Evolutionary conservation across 345 rosid species (phyloP).

Genomic region (Salix caprea): DNA sequence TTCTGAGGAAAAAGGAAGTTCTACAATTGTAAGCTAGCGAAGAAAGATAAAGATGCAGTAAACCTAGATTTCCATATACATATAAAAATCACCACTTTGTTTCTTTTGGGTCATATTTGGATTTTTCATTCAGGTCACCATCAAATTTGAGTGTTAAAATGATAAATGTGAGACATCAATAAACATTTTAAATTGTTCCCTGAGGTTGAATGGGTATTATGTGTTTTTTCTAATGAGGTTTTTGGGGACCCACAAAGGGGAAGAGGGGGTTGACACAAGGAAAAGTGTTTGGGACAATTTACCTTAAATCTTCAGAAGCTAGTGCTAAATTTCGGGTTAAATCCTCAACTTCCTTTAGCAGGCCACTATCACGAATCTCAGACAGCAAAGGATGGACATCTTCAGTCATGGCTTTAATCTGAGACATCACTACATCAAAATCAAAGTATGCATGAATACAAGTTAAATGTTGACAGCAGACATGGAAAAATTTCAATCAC

Average conservation of each 20-base stretch:
- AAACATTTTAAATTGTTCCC: neutral
- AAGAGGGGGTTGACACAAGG: neutral
- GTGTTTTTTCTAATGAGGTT: neutral
- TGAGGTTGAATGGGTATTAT: neutral
- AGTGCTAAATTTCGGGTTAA: constrained; percentile 81
- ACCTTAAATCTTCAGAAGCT: constrained; percentile 92
- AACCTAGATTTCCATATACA: neutral
- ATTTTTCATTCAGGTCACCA: neutral
- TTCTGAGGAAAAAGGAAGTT: constrained; percentile 16
- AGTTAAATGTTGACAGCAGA: constrained; percentile 9
- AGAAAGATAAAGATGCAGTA: neutral
- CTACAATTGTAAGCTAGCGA: neutral
- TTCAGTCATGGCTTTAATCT: constrained; percentile 95
- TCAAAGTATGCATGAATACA: constrained; percentile 47
- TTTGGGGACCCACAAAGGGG: neutral
- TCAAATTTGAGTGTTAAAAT: too few relatives aligned
- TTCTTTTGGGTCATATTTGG: neutral
- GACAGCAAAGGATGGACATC: constrained; percentile 92
- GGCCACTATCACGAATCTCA: constrained; percentile 78
- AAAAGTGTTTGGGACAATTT: constrained; percentile 8
- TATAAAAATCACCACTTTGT: neutral
- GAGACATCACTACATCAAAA: constrained; percentile 74
- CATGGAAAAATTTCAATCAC: neutral
- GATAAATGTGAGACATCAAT: neutral
- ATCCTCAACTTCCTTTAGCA: constrained; percentile 82